Percentiles rank a stretch among this genome's conserved stretches.
Conservation (phyloP, 805 yeast species). For the Starmerella stellata region DNA sequence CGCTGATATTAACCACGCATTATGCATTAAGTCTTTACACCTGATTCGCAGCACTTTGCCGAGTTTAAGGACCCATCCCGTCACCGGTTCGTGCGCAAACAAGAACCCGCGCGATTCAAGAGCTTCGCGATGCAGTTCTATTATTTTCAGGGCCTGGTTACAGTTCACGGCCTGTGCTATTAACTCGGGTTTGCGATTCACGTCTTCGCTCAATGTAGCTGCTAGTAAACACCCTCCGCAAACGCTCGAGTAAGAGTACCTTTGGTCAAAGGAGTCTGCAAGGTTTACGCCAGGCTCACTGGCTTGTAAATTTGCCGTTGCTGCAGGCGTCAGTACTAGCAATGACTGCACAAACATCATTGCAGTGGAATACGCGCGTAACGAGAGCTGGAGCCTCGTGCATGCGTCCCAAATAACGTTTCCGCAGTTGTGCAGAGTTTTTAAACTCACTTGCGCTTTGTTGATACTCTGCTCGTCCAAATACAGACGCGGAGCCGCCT, state of each 20-base stretch:
- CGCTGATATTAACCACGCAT: slow-evolving; percentile 59
- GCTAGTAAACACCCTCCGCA: slow-evolving; percentile 39
- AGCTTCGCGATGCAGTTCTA: slow-evolving; percentile 49
- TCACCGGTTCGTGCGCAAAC: slow-evolving; percentile 50
- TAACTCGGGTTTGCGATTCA: slow-evolving; percentile 55
- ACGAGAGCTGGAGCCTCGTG: slow-evolving; percentile 28
- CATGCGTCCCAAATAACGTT: slow-evolving; percentile 11
- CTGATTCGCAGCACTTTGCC: slow-evolving; percentile 31
- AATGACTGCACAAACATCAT: slow-evolving; percentile 58
- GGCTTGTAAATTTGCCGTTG: too few species aligned
- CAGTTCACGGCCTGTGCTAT: slow-evolving; percentile 25
- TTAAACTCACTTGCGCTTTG: slow-evolving; percentile 2
- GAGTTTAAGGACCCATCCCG: slow-evolving; percentile 46
- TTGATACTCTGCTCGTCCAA: slow-evolving; percentile 1
- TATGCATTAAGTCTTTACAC: slow-evolving; percentile 29
- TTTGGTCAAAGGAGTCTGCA: not conserved
- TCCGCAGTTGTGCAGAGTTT: slow-evolving; percentile 2
- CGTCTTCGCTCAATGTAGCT: slow-evolving; percentile 67
- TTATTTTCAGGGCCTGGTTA: not conserved
- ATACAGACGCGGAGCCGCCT: slow-evolving; percentile 8
- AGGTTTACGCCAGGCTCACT: not conserved
- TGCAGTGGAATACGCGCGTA: slow-evolving; percentile 49
- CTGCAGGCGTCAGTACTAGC: slow-evolving; percentile 41
- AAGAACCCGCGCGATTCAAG: slow-evolving; percentile 68
- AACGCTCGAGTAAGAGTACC: not conserved